These are phyloP conservation scores for Sporisorium reilianum DNA, from an alignment of 1,284 basidiomycete species.

Conservation along the genomic window DNA sequence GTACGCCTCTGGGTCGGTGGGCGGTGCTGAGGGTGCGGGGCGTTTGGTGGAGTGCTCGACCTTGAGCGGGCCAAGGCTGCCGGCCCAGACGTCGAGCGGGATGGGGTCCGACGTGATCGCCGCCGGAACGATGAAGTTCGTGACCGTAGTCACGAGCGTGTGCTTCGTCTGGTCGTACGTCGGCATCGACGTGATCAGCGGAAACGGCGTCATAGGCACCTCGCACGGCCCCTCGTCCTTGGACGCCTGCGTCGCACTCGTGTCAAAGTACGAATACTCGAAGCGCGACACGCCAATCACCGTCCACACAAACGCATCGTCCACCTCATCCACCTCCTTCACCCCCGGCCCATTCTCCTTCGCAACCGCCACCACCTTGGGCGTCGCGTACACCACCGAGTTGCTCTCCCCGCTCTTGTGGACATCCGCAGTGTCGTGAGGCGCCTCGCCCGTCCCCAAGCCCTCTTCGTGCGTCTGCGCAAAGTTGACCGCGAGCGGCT, in stretches of 20 bases:
- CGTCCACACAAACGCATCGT: slow-evolving; percentile 94
- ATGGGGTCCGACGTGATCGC: slow-evolving; percentile 71
- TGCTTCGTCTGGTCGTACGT: slow-evolving; percentile 79
- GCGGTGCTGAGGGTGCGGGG: background rate
- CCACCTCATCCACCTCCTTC: slow-evolving; percentile 82
- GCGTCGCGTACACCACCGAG: slow-evolving; percentile 80
- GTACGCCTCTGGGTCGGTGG: slow-evolving; percentile 36
- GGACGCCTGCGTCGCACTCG: slow-evolving; percentile 80
- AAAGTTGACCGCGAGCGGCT: slow-evolving; percentile 71
- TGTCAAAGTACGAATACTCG: slow-evolving; percentile 93
- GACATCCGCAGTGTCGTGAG: slow-evolving; percentile 24
- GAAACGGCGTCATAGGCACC: slow-evolving; percentile 80
- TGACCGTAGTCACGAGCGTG: slow-evolving; percentile 81
- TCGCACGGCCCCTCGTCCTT: slow-evolving; percentile 76
- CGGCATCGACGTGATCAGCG: slow-evolving; percentile 84
- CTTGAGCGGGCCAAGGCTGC: slow-evolving; percentile 81
- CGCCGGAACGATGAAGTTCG: slow-evolving; percentile 46
- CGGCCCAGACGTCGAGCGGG: slow-evolving; percentile 88
- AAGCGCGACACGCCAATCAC: slow-evolving; percentile 94
- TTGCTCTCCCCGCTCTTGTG: slow-evolving; percentile 79
- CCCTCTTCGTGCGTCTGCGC: slow-evolving; percentile 84
- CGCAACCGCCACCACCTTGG: slow-evolving; percentile 79
- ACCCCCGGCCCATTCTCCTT: slow-evolving; percentile 77
- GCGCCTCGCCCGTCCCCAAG: slow-evolving; percentile 75
- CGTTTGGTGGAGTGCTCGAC: slow-evolving; percentile 26